Conservation (phyloP, 257 asterid genomes). For the Solanum peruvianum region DNA sequence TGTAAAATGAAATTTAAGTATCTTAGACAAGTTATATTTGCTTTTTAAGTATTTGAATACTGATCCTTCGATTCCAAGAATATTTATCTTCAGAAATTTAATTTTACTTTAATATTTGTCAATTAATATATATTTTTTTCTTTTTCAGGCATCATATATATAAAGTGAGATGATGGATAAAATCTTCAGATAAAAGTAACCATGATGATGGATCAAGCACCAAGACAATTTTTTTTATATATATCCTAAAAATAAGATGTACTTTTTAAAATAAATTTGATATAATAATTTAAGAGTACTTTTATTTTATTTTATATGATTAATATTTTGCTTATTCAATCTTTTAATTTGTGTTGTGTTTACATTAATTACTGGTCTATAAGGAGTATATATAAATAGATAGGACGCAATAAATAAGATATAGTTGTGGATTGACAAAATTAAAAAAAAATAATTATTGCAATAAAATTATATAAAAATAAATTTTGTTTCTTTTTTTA, state of each 20-base stretch:
- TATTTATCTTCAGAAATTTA: too few relatives aligned
- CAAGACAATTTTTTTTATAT: too few relatives aligned
- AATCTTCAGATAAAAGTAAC: neutral
- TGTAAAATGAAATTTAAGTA: neutral
- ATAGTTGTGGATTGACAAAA: neutral
- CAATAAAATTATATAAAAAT: neutral
- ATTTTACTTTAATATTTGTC: neutral
- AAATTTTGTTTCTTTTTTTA: too few relatives aligned
- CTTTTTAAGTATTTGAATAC: too few relatives aligned
- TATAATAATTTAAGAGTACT: neutral
- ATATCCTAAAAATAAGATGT: too few relatives aligned
- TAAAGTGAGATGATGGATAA: neutral
- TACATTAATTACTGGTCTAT: neutral
- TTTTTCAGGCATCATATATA: neutral
- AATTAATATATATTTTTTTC: neutral
- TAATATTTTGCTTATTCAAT: neutral
- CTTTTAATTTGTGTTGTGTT: neutral
- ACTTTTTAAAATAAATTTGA: too few relatives aligned
- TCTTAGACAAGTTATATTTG: too few relatives aligned
- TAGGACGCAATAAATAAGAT: neutral
- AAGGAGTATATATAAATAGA: neutral
- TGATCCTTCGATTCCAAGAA: too few relatives aligned
- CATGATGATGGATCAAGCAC: neutral
- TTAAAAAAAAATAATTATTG: too few relatives aligned
- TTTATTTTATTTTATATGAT: neutral